phyloP scores from a whole-genome alignment of 2,329 filamentous ascomycete genomes.

The Penicillium sp. region DNA sequence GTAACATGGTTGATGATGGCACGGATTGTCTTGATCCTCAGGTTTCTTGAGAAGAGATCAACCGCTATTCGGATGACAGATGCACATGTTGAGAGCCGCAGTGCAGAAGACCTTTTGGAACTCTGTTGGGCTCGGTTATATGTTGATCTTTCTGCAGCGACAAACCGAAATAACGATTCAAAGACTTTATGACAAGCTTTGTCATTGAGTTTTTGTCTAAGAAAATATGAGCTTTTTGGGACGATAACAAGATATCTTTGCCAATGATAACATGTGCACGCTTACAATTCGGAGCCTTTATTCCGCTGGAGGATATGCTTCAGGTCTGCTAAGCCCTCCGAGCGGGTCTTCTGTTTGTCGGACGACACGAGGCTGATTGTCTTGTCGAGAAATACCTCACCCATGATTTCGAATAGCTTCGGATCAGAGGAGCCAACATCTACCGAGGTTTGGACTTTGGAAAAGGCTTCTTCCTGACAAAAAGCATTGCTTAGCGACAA shows the following conservation, averaged over 20 bases:
- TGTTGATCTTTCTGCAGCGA: constrained; percentile 68
- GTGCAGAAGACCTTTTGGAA: constrained; percentile 52
- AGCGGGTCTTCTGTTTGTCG: constrained; percentile 49
- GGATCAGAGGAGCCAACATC: neutral
- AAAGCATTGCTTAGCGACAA: constrained; percentile 6
- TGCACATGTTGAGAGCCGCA: constrained; percentile 68
- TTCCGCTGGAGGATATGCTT: constrained; percentile 59
- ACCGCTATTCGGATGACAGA: constrained; percentile 72
- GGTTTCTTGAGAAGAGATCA: constrained; percentile 65
- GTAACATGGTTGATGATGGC: constrained; percentile 80
- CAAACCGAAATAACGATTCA: constrained; percentile 74
- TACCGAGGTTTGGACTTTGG: neutral
- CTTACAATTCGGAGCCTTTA: constrained; percentile 44
- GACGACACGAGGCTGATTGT: constrained; percentile 47
- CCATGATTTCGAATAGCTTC: constrained; percentile 32
- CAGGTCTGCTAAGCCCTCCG: constrained; percentile 56
- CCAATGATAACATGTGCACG: neutral
- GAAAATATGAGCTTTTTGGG: constrained; percentile 15
- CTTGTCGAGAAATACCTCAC: constrained; percentile 44
- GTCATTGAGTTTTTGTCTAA: constrained; percentile 61
- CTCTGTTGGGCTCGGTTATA: constrained; percentile 60
- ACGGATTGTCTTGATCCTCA: constrained; percentile 77
- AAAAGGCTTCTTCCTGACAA: neutral
- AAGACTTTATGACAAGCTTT: constrained; percentile 80
- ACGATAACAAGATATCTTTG: neutral